Percentiles rank a stretch among this genome's conserved stretches.
These are phyloP conservation scores for Tuber magnatum DNA, from an alignment of 495 filamentous ascomycete species.

Conservation along the genomic window DNA sequence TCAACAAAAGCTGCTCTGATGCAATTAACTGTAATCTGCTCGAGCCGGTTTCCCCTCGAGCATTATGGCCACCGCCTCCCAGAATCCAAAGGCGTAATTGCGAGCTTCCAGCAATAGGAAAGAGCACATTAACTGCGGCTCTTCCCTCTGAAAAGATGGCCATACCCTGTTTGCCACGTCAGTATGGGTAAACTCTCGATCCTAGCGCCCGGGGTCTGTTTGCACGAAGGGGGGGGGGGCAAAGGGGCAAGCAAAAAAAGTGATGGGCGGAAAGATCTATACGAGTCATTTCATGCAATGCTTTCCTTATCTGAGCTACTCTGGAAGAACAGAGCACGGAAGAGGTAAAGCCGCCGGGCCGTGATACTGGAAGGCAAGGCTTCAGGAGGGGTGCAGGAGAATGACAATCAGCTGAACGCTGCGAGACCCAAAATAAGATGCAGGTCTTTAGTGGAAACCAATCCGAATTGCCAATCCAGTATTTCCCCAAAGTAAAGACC, in stretches of 20 bases:
- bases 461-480: constrained; percentile 32
- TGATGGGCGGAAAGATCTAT: constrained; percentile 39
- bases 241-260: constrained; percentile 35
- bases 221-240: constrained; percentile 28
- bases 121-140: constrained; percentile 35
- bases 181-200: constrained; percentile 41
- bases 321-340: constrained; percentile 37
- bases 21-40: constrained; percentile 30
- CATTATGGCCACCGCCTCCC: constrained; percentile 34
- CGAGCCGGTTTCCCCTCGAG: constrained; percentile 33
- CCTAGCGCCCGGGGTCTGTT: constrained; percentile 38
- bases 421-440: constrained; percentile 38
- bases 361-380: constrained; percentile 33
- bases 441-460: constrained; percentile 39
- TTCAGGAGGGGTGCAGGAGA: constrained; percentile 34
- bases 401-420: constrained; percentile 41
- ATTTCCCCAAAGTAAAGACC: constrained; percentile 31
- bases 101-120: constrained; percentile 29
- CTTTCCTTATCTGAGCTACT: constrained; percentile 40
- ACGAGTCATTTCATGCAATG: constrained; percentile 40
- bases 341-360: constrained; percentile 39
- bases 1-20: constrained; percentile 32
- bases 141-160: constrained; percentile 31
- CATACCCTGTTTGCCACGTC: constrained; percentile 43
- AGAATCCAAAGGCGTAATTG: constrained; percentile 29